Percentiles rank a stretch among this genome's conserved stretches.
Evolutionary conservation across 805 yeast species (phyloP).

Genomic region (Candida hungchunana): DNA sequence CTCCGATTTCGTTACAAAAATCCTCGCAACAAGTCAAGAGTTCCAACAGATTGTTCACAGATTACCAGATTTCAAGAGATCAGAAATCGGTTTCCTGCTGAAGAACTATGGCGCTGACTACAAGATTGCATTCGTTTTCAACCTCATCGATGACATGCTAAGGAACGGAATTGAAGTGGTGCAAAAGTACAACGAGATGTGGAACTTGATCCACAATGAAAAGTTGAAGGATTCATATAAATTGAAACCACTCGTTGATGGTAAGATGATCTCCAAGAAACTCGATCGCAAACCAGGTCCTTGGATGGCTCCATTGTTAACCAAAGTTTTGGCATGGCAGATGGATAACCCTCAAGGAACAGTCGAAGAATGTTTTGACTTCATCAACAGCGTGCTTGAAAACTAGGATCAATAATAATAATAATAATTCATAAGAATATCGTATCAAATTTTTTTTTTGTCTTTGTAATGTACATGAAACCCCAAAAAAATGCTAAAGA

Average conservation of each 20-base stretch:
- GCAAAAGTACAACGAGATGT: slow-evolving; percentile 16
- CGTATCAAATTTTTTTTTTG: too few relatives aligned
- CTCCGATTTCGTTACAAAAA: slow-evolving; percentile 44
- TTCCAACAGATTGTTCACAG: slow-evolving; percentile 28
- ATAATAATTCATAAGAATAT: background rate
- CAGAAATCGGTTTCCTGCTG: slow-evolving; percentile 57
- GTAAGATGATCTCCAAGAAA: slow-evolving; percentile 56
- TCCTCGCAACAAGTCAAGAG: slow-evolving; percentile 33
- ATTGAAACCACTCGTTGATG: slow-evolving; percentile 68
- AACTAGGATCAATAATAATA: slow-evolving; percentile 4
- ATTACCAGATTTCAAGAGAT: slow-evolving; percentile 37
- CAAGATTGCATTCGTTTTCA: slow-evolving; percentile 36
- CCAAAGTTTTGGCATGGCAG: slow-evolving; percentile 66
- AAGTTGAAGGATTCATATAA: slow-evolving; percentile 32
- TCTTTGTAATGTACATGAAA: too few relatives aligned
- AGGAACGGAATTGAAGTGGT: background rate
- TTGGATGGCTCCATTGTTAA: slow-evolving; percentile 65
- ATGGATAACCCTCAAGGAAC: slow-evolving; percentile 60
- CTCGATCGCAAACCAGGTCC: slow-evolving; percentile 73
- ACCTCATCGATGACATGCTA: slow-evolving; percentile 17
- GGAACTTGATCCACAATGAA: slow-evolving; percentile 14
- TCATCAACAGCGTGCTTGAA: slow-evolving; percentile 25
- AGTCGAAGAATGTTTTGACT: slow-evolving; percentile 51
- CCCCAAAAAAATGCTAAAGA: background rate
- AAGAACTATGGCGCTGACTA: slow-evolving; percentile 51